Evolutionary conservation across 2,329 filamentous ascomycete species (phyloP), one percentile per base, ranked within the genome.

Genomic region (Ceratocystis albifundus): DNA sequence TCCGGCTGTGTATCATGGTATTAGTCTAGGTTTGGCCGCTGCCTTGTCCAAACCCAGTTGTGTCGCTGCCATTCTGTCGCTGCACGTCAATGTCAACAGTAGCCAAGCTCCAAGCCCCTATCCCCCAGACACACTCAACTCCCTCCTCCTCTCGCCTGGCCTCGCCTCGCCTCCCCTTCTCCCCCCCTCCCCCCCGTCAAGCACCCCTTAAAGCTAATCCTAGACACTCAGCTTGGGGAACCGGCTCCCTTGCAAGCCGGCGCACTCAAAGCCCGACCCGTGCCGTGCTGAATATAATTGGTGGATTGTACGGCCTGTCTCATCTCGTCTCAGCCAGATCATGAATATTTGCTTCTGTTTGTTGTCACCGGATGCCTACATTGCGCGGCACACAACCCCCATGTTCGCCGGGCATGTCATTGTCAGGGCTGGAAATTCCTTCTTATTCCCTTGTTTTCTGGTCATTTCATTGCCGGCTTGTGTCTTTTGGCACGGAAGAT

Each of bases 221-320:
- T 32, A 30, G 53, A 30, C 28, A 32, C 17, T 32, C 53, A 57
- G 53, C 53, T 57, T 57, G 53, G 53, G 53, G 53, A 57, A 57
- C 22, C 53, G 25, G 53, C 28, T 57, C 25, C 53, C 53, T n/a
- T 57, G 53, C 22, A 32, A 30, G 10, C 53, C 53, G 53, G 53
- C 53, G 53, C 28, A 25, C 30, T 3, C 4, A n/a, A 57, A 57
- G 15, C 6, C 53, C 53, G 53, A 57, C 53, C 53, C 53, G 53
- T 57, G 53, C 53, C 53, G 53, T 57, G 22, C 53, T 28, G 53
- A 10, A 28, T 15, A 2, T 12, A 8, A 48, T 48, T n/a, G 46
- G 46, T 48, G 46, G 46, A 22, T 48, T 48, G 17, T 20, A 22
- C 22, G 15, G 48, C 48, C 48, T 22, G 48, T 50, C 48, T 50